A percentile compares a stretch with the other conserved stretches of the same genome.
Evolutionary conservation across 768 basidiomycete species (phyloP).

Genomic region (Dentipellis sp.): DNA sequence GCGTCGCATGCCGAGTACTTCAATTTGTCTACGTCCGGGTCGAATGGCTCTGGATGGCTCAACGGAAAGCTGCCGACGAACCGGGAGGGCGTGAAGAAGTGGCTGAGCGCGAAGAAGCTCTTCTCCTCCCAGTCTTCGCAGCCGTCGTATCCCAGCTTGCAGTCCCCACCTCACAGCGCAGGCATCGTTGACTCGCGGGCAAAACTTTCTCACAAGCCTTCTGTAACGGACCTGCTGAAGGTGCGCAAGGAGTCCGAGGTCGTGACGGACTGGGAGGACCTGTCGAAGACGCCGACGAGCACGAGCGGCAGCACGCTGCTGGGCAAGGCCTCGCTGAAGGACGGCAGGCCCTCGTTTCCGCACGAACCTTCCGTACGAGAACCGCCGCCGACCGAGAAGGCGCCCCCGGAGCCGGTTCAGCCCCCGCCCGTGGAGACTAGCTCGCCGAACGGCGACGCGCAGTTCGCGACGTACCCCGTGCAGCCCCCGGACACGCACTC

Average conservation of each 20-base stretch:
- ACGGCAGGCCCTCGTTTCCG: conserved; percentile 16
- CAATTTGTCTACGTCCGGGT: conserved; percentile 26
- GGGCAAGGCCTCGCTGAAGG: conserved; percentile 19
- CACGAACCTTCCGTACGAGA: conserved; percentile 1
- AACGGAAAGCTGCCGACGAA: conserved; percentile 57
- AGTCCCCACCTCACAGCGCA: conserved; percentile 20
- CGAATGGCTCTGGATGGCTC: conserved; percentile 24
- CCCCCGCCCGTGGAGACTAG: background rate
- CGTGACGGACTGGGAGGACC: conserved; percentile 59
- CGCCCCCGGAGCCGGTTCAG: conserved; percentile 1
- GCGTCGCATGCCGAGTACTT: conserved; percentile 44
- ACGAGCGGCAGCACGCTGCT: conserved; percentile 26
- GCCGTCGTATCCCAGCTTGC: conserved; percentile 6
- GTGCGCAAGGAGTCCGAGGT: conserved; percentile 47
- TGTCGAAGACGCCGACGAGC: conserved; percentile 41
- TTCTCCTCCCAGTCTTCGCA: conserved; percentile 34
- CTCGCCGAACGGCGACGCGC: conserved; percentile 10
- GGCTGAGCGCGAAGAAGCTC: conserved; percentile 58
- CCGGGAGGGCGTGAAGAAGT: conserved; percentile 71
- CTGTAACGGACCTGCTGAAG: conserved; percentile 56
- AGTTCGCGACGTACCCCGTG: conserved; percentile 26
- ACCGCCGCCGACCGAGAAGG: conserved; percentile 6
- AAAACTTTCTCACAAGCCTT: conserved; percentile 48
- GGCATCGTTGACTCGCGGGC: conserved; percentile 26
- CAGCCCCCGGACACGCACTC: conserved; percentile 2